These are phyloP conservation scores for Tilletiaria anomala DNA, from an alignment of 1,284 basidiomycete species.

Conservation along the genomic window DNA sequence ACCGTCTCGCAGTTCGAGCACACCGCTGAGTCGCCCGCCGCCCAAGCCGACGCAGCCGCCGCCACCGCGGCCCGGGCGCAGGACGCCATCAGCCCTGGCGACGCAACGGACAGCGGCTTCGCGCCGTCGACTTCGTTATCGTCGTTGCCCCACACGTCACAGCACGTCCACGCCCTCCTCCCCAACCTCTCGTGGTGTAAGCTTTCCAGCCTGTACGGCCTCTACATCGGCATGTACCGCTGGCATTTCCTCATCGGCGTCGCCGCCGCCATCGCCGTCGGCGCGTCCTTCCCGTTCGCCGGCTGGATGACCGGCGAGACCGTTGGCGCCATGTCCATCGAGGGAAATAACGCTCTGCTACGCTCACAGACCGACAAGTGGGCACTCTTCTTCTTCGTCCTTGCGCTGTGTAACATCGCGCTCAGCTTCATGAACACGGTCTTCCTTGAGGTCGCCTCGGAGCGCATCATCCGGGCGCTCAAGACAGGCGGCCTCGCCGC, in stretches of 20 bases:
- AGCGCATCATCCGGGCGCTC: constrained; percentile 20
- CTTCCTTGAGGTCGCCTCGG: constrained; percentile 29
- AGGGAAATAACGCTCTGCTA: constrained; percentile 10
- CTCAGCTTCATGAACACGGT: constrained; percentile 14
- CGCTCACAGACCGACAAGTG: constrained; percentile 14
- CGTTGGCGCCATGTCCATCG: constrained; percentile 20
- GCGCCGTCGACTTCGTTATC: too few species aligned
- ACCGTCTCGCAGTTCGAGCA: constrained; percentile 10
- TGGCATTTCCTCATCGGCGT: constrained; percentile 19
- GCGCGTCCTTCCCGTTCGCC: constrained; percentile 40
- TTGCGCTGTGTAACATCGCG: constrained; percentile 9
- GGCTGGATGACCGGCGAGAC: constrained; percentile 33
- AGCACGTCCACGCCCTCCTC: too few species aligned
- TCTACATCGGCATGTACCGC: constrained; percentile 11
- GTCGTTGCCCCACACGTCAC: too few species aligned
- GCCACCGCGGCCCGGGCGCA: constrained; percentile 5
- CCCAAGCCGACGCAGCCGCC: neutral
- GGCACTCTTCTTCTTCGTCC: constrained; percentile 25
- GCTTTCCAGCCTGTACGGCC: constrained; percentile 1
- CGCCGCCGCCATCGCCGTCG: constrained; percentile 16
- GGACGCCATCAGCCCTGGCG: too few species aligned
- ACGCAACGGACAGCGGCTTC: constrained; percentile 8
- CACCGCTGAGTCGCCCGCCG: constrained; percentile 2
- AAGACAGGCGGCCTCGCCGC: constrained; percentile 21
- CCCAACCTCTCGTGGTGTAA: too few species aligned